Conservation (phyloP, 495 filamentous ascomycete species). For the Chaetomium fimeti region DNA sequence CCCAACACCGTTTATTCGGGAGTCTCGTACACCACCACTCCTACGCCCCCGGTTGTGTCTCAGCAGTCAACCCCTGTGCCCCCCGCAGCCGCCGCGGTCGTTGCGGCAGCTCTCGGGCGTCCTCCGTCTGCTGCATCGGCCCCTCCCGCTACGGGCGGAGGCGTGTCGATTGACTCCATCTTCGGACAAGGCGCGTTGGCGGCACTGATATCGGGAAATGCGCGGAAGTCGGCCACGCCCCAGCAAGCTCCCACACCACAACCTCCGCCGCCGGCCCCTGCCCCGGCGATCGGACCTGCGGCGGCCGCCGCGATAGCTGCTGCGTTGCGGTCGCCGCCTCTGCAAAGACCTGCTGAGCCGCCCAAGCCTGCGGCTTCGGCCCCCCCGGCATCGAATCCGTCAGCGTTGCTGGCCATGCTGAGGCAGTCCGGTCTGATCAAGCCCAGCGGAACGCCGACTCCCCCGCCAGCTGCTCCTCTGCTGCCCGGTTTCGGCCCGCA, state of each 20-base stretch:
- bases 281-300: slow-evolving; percentile 11
- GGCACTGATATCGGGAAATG: slow-evolving; percentile 40
- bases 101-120: slow-evolving; percentile 25
- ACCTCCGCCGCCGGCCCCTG: slow-evolving; percentile 30
- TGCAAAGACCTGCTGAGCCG: slow-evolving; percentile 16
- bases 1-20: slow-evolving; percentile 27
- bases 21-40: slow-evolving; percentile 27
- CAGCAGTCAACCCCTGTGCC: slow-evolving; percentile 31
- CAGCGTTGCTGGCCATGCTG: slow-evolving; percentile 50
- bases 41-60: slow-evolving; percentile 32
- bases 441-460: slow-evolving; percentile 39
- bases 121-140: slow-evolving; percentile 33
- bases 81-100: slow-evolving; percentile 29
- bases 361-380: slow-evolving; percentile 17
- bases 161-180: slow-evolving; percentile 50
- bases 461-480: slow-evolving; percentile 35
- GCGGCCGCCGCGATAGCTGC: slow-evolving; percentile 28
- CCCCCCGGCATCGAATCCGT: slow-evolving; percentile 34
- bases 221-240: slow-evolving; percentile 47
- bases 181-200: slow-evolving; percentile 55
- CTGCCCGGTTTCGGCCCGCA: background rate
- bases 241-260: slow-evolving; percentile 41
- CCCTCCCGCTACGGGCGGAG: slow-evolving; percentile 32
- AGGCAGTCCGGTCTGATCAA: slow-evolving; percentile 51
- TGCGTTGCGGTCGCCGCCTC: slow-evolving; percentile 27